Base-by-base conservation (phyloP, 768 basidiomycete species). In the Trametopsis cervina region DNA sequence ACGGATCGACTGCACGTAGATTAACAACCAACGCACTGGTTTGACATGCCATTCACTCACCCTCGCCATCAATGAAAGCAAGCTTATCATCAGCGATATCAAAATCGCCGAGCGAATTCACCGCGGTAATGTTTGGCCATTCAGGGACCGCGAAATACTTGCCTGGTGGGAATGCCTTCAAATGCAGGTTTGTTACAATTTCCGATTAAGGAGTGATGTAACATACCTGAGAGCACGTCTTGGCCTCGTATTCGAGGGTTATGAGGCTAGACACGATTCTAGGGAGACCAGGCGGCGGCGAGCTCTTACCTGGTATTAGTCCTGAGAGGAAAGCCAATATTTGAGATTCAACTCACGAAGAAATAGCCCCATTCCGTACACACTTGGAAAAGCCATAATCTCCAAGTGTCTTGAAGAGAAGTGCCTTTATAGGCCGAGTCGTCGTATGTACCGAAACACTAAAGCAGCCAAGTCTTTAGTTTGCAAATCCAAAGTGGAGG, bases 301-400 rank as follows among this genome's bases (percentile, higher is more conserved):
- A 77, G 11, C 84, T 83, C 86, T 90, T 11, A 44, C 39, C 9
- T 40, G 39, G 18, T n/a, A 9, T 40, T 9, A 40, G 39, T 22
- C 18, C n/a, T n/a, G 33, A 10, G 33, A n/a, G n/a, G n/a, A n/a
- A n/a, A n/a, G n/a, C n/a, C n/a, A n/a, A n/a, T n/a, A n/a, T 35
- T 10, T 17, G 33, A 10, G 17, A 35, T 5, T 44, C 7, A 20
- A 49, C 78, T 26, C 56, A 87, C 89, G 24, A 74, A 81, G 63
- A 95, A 93, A 65, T 90, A 99, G 2, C 93, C 95, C 95, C 95
- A 97, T 58, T 95, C 79, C 0, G 89, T 92, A 70, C 91, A 93
- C 44, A 91, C 88, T 67, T 90, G 93, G 75, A 91, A 95, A 4
- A 72, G 55, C 94, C 94, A 97, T 11, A 84, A 67, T 36, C 90